phyloP scores from a whole-genome alignment of 2,329 filamentous ascomycete genomes.

The Penicillium expansum region DNA sequence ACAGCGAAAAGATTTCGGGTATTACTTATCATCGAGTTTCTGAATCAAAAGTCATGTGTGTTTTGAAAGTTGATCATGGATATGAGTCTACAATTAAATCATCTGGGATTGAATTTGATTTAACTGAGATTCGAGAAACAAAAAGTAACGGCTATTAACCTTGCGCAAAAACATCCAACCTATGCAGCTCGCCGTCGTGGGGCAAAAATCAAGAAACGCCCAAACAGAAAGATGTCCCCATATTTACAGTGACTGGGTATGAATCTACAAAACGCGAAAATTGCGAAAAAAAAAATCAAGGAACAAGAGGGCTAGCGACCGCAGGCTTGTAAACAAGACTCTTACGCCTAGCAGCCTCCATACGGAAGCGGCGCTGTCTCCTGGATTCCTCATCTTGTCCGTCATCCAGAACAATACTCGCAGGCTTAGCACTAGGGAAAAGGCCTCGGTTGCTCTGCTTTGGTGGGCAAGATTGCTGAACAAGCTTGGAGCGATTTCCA shows the following conservation, averaged over 20 bases:
- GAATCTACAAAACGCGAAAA: slow-evolving; percentile 14
- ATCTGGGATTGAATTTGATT: neutral
- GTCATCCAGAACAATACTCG: slow-evolving; percentile 7
- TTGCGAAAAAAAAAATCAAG: slow-evolving; percentile 24
- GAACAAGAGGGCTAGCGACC: slow-evolving; percentile 68
- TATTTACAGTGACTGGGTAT: slow-evolving; percentile 20
- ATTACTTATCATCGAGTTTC: neutral
- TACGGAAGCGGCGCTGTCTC: slow-evolving; percentile 54
- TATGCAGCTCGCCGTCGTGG: neutral
- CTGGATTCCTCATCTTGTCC: slow-evolving; percentile 33
- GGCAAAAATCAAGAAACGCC: slow-evolving; percentile 7
- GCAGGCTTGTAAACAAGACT: slow-evolving; percentile 75
- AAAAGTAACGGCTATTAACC: neutral
- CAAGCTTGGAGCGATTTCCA: slow-evolving; percentile 42
- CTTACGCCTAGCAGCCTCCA: slow-evolving; percentile 72
- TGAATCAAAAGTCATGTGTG: neutral
- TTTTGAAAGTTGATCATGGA: neutral
- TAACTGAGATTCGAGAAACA: neutral
- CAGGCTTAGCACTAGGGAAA: slow-evolving; percentile 29
- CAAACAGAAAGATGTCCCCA: slow-evolving; percentile 8
- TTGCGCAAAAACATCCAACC: neutral
- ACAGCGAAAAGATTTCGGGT: neutral
- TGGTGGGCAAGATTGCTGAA: slow-evolving; percentile 55
- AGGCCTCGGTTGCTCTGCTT: slow-evolving; percentile 49
- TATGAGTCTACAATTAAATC: neutral